Base-by-base conservation (phyloP, 371 early-diverging fungal species). In the Apophysomyces trapeziformis region DNA sequence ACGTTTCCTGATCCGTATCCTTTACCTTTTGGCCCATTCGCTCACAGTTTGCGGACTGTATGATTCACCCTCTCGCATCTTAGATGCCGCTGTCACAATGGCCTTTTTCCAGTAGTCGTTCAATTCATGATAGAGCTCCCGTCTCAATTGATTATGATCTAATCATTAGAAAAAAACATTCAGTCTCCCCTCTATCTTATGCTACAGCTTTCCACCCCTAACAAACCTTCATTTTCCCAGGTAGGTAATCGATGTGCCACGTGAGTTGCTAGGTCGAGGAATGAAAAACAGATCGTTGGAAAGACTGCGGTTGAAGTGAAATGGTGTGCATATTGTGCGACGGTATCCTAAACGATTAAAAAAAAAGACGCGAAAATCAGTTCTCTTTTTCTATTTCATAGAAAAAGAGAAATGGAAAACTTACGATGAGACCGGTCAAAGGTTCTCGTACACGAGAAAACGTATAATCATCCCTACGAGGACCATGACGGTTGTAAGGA, bases 401-500 rank as follows among this genome's bases (percentile, higher is more conserved):
- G 32, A 26, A 26, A 26, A 26, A 26, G 32, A 26, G 2, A 26
- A 11, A 59, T 7, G 14, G 13, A 16, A 9, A 14, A 72, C 77
- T 65, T 85, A 87, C 88, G 58, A 83, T 82, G 39, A 94, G 78
- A 60, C 95, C 95, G 4, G 80, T 71, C 21, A 96, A 76, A 13
- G 84, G 81, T 38, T 92, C 90, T 66, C 89, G 82, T 47, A 96
- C 93, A 68, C 98, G 84, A 70, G 93, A 90, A 75, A 89, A 96
- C 11, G 95, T 87, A 77, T 98, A 98, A 72, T 93, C 93, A 71
- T 94, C 92, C 59, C 86, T 80, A 18, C 87, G 87, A 14, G 92
- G 90, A 7, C 96, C 96, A 63, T 87, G 77, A 60, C 90, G 89
- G 59, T 85, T 88, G 80, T 94, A 98, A 0, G 97, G 97, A 69